phyloP scores from a whole-genome alignment of 1,284 basidiomycete species.

The Trichosporon sp. region DNA sequence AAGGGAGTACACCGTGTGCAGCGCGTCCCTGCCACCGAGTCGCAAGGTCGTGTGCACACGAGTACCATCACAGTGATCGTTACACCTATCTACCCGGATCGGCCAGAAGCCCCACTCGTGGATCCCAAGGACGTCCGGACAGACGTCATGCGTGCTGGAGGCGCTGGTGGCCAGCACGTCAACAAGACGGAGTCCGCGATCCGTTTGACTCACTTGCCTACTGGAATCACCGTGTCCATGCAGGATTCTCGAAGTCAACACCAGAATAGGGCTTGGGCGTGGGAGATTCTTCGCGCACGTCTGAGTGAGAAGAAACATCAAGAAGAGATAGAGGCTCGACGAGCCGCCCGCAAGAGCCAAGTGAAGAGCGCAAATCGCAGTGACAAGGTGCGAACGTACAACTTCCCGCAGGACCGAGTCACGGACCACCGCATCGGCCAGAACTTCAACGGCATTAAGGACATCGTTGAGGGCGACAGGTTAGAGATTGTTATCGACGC shows the following conservation, averaged over 20 bases:
- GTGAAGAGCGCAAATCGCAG: conserved; percentile 75
- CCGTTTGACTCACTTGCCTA: conserved; percentile 87
- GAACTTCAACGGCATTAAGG: conserved; percentile 65
- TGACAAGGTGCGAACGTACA: conserved; percentile 91
- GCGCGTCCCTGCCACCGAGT: conserved; percentile 83
- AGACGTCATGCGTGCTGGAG: conserved; percentile 90
- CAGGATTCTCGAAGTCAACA: conserved; percentile 97
- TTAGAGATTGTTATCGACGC: conserved; percentile 57
- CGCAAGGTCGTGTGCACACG: conserved; percentile 81
- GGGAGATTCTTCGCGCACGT: conserved; percentile 74
- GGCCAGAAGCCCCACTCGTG: conserved; percentile 53
- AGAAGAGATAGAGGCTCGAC: conserved; percentile 63
- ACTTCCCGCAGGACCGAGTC: conserved; percentile 83
- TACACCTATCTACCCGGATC: conserved; percentile 56
- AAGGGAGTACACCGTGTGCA: conserved; percentile 95
- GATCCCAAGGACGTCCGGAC: conserved; percentile 79
- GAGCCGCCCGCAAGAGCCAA: conserved; percentile 64
- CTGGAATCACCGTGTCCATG: conserved; percentile 94
- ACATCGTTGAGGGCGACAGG: conserved; percentile 72
- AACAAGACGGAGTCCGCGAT: conserved; percentile 99
- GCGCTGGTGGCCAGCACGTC: conserved; percentile 97
- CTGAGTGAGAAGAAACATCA: conserved; percentile 71
- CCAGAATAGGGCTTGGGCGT: conserved; percentile 81
- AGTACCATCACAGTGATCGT: conserved; percentile 86
- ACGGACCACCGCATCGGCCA: conserved; percentile 85